These are phyloP conservation scores for Geotrichum citri-aurantii DNA, from an alignment of 1,139 yeast genomes.

Conservation along the genomic window DNA sequence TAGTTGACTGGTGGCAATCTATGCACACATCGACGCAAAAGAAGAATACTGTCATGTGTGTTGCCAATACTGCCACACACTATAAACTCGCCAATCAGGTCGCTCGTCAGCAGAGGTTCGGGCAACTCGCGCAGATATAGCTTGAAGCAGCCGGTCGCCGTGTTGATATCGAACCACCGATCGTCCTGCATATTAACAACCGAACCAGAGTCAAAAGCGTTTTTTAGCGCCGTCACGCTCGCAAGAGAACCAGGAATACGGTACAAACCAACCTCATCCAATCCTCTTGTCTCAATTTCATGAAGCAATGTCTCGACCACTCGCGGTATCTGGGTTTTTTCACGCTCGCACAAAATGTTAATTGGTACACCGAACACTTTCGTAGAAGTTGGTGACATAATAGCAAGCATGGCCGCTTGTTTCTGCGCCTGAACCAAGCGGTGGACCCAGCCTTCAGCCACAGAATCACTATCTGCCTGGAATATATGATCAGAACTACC, in stretches of 20 bases:
- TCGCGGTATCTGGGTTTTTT: conserved; percentile 54
- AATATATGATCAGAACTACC: conserved; percentile 45
- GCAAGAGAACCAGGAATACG: conserved; percentile 87
- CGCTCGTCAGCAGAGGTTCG: conserved; percentile 69
- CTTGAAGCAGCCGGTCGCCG: conserved; percentile 86
- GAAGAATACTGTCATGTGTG: conserved; percentile 33
- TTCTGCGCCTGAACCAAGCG: conserved; percentile 40
- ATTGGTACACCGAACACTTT: conserved; percentile 89
- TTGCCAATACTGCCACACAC: conserved; percentile 22
- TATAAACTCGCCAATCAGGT: conserved; percentile 49
- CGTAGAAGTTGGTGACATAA: conserved; percentile 28
- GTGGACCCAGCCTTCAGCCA: conserved; percentile 71
- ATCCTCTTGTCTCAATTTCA: conserved; percentile 76
- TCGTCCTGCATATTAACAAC: conserved; percentile 61
- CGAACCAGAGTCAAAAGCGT: conserved; percentile 67
- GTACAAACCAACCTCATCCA: conserved; percentile 87
- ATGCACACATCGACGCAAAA: conserved; percentile 44
- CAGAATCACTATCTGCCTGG: conserved; percentile 59
- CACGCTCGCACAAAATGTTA: conserved; percentile 66
- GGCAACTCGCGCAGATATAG: conserved; percentile 82
- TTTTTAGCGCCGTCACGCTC: conserved; percentile 63
- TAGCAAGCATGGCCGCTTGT: conserved; percentile 37
- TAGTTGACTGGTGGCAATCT: conserved; percentile 61
- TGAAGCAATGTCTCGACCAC: conserved; percentile 59
- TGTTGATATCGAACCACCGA: conserved; percentile 75